Percentiles rank a stretch among this genome's conserved stretches.
Conservation (phyloP, 2,329 filamentous ascomycete genomes). For the Phaeomoniella chlamydospora region DNA sequence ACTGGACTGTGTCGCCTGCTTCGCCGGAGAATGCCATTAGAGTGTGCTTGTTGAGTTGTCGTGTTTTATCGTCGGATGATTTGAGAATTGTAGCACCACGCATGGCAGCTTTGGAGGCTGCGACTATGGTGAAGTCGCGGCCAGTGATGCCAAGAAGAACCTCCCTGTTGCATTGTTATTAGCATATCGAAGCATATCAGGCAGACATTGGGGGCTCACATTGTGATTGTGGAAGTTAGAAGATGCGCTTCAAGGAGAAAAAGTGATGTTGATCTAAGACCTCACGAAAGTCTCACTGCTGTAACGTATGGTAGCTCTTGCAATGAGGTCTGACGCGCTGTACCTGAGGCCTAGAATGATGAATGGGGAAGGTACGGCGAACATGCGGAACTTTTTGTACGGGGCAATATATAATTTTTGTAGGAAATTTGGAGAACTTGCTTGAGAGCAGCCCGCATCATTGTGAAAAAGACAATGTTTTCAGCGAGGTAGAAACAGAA, state of each 20-base stretch:
- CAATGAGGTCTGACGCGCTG: no score
- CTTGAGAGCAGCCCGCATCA: not conserved
- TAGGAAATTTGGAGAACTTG: constrained; percentile 1
- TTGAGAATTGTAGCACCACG: constrained; percentile 94
- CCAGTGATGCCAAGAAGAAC: constrained; percentile 94
- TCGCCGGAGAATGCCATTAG: constrained; percentile 93
- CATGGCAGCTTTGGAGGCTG: constrained; percentile 96
- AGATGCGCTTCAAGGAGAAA: no score
- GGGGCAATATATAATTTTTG: not conserved
- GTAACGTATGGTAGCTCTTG: no score
- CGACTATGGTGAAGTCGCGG: constrained; percentile 98
- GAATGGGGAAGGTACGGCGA: constrained; percentile 8
- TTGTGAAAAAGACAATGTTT: not conserved
- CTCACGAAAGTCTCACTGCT: no score
- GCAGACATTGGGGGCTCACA: no score
- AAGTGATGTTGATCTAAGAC: no score
- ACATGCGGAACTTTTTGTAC: not conserved
- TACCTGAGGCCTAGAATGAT: no score
- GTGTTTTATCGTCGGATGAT: constrained; percentile 90
- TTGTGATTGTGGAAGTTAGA: no score
- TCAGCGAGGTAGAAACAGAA: no score
- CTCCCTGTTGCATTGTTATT: constrained; percentile 53
- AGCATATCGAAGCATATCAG: no score
- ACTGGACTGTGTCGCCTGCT: constrained; percentile 95
- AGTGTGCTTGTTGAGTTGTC: constrained; percentile 81